Base-by-base conservation (phyloP, 2,329 filamentous ascomycete genomes). In the Phaeosphaeriaceae sp. region DNA sequence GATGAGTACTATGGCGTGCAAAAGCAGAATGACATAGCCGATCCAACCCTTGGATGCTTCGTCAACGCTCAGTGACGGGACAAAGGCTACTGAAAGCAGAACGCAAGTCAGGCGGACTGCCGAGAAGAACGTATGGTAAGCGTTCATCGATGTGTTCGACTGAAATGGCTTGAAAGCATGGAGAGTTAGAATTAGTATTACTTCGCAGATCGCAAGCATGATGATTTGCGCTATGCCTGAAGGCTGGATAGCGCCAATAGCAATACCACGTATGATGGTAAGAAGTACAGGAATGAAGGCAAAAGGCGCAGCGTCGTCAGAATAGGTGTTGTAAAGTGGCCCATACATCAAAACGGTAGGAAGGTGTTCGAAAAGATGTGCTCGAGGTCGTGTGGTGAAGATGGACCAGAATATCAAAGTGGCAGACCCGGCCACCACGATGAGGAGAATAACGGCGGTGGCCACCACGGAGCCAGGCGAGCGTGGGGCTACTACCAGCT, bases 311-410 rank as follows among this genome's bases (percentile, higher is more conserved):
- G 93, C 93, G 75, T 94, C 91, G 76, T 99, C 95, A 23, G 92
- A 95, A 77, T 97, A 98, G 0, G 95, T 99, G 79, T 99, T 99
- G 74, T 99, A 99, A 8, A 99, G 83, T 5, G 95, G 93, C 0
- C 95, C 95, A 69, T 97, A 98, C 0, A 93, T 85, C 2, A 99
- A 84, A 9, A 98, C 89, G 0, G 93, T 97, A 7, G 93, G 89
- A 50, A 99, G 84, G 71, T 98, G 93, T 78, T 99, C 95, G 75
- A 97, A 99, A 10, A 99, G 84, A 66, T 93, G 91, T 1, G 93
- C 91, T 60, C 93, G 89, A 6, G 94, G 94, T 64, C 91, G 89
- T 0, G 92, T 95, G 23, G 84, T 88, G 56, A 90, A 88, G 69
- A 98, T 94, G 52, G 97, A 83, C 71, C 88, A 88, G 49, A 97